phyloP scores from a whole-genome alignment of 352 stramenopile genomes.

The Pythium rishiriense region DNA sequence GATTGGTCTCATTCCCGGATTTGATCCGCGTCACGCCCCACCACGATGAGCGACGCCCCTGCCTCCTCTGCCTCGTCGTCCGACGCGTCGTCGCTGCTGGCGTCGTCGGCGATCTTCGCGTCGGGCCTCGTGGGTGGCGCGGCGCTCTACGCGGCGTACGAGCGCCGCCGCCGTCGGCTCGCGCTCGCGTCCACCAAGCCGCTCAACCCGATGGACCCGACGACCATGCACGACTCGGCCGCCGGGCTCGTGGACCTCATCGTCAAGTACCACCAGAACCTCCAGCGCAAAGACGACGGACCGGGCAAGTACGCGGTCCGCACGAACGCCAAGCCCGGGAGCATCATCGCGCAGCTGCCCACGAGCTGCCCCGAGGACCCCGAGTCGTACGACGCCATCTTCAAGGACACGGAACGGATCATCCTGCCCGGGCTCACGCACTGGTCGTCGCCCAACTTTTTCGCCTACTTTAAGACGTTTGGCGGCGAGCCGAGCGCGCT shows the following conservation, averaged over 20 bases:
- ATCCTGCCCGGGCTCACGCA: slow-evolving; percentile 71
- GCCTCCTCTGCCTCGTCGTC: slow-evolving; percentile 8
- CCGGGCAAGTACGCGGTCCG: slow-evolving; percentile 44
- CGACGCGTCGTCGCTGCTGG: slow-evolving; percentile 19
- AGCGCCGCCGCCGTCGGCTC: slow-evolving; percentile 32
- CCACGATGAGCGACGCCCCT: neutral
- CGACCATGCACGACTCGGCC: slow-evolving; percentile 42
- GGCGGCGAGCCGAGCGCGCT: slow-evolving; percentile 51
- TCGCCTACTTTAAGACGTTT: slow-evolving; percentile 64
- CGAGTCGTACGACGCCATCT: slow-evolving; percentile 62
- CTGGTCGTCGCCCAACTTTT: slow-evolving; percentile 69
- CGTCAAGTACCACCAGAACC: slow-evolving; percentile 57
- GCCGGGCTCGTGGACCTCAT: slow-evolving; percentile 57
- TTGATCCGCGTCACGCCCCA: neutral
- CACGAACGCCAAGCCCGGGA: slow-evolving; percentile 43
- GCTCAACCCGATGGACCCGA: slow-evolving; percentile 41
- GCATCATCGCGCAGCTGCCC: slow-evolving; percentile 42
- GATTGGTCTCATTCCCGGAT: neutral
- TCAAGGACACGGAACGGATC: slow-evolving; percentile 53
- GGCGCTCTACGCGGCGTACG: slow-evolving; percentile 39
- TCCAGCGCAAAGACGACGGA: slow-evolving; percentile 44
- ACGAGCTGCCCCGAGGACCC: slow-evolving; percentile 44
- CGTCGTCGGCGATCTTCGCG: slow-evolving; percentile 39
- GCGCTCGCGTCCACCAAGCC: slow-evolving; percentile 40
- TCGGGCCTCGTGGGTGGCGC: slow-evolving; percentile 41